These are phyloP conservation scores for Gamarada debralockiae DNA, from an alignment of 495 filamentous ascomycete species.

Conservation along the genomic window DNA sequence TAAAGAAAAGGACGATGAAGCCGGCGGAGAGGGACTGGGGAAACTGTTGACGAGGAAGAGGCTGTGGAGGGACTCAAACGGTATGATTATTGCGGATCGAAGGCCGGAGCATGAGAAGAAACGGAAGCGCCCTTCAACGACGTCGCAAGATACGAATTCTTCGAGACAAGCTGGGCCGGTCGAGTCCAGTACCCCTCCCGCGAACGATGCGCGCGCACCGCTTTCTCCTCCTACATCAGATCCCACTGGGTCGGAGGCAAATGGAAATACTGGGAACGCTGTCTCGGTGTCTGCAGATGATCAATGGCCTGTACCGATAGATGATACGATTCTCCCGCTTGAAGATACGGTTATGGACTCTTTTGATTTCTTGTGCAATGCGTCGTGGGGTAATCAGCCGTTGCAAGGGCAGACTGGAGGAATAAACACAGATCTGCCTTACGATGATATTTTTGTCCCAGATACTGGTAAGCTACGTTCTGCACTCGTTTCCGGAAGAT, in stretches of 20 bases:
- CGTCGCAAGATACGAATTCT: background rate
- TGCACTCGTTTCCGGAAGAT: background rate
- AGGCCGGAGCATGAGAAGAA: slow-evolving; percentile 25
- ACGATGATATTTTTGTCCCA: slow-evolving; percentile 36
- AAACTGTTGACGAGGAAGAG: slow-evolving; percentile 55
- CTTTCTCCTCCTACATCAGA: background rate
- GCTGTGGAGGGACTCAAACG: slow-evolving; percentile 51
- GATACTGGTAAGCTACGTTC: slow-evolving; percentile 26
- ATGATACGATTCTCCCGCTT: background rate
- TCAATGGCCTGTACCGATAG: background rate
- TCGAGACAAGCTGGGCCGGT: background rate
- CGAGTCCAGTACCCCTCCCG: background rate
- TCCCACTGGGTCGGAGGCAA: background rate
- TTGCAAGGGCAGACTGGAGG: background rate
- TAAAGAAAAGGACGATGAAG: slow-evolving; percentile 53
- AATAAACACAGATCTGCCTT: slow-evolving; percentile 28
- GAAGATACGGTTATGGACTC: slow-evolving; percentile 3
- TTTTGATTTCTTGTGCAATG: slow-evolving; percentile 20
- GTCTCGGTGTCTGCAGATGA: background rate
- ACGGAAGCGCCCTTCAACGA: background rate
- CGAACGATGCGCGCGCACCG: background rate
- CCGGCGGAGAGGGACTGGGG: slow-evolving; percentile 52
- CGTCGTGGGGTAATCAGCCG: slow-evolving; percentile 17
- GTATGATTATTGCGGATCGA: slow-evolving; percentile 44
- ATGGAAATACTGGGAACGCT: background rate